Conservation (phyloP, 805 yeast genomes). For the Candida khao-thaluensis region DNA sequence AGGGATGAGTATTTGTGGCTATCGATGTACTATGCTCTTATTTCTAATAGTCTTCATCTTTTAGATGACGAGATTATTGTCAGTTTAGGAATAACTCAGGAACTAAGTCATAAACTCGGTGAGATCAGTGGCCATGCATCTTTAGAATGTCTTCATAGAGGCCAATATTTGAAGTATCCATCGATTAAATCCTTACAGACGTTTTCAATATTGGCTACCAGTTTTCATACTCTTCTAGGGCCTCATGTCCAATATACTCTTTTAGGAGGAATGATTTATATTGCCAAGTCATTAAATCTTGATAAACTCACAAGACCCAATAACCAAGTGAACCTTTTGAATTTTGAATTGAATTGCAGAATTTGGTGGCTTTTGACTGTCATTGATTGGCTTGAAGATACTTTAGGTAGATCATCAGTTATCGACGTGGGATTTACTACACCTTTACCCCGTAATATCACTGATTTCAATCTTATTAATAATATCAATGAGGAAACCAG, state of each 20-base stretch:
- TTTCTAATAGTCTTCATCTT: conserved; percentile 27
- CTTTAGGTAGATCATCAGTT: conserved; percentile 19
- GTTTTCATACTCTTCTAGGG: conserved; percentile 29
- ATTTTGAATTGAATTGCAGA: conserved; percentile 16
- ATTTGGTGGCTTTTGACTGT: conserved; percentile 30
- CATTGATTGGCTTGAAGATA: conserved; percentile 32
- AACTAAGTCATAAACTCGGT: conserved; percentile 25
- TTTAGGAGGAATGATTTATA: conserved; percentile 18
- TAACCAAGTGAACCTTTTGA: conserved; percentile 9
- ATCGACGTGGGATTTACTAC: conserved; percentile 21
- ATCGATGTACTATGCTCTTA: conserved; percentile 27
- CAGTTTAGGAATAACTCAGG: conserved; percentile 19
- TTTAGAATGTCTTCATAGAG: conserved; percentile 30
- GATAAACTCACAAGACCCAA: conserved; percentile 16
- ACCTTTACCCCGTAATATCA: conserved; percentile 21
- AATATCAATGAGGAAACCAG: conserved; percentile 17
- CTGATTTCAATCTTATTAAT: conserved; percentile 13
- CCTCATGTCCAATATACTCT: conserved; percentile 24
- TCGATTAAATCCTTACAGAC: conserved; percentile 24
- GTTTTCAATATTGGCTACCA: conserved; percentile 23
- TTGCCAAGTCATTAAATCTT: conserved; percentile 24
- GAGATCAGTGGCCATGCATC: conserved; percentile 27
- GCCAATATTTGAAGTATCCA: conserved; percentile 30
- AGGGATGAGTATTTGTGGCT: conserved; percentile 26
- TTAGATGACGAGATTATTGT: conserved; percentile 21